A percentile compares a stretch with the other conserved stretches of the same genome.
phyloP scores from a whole-genome alignment of 306 rosid genomes.

The Vachellia pachyceras region DNA sequence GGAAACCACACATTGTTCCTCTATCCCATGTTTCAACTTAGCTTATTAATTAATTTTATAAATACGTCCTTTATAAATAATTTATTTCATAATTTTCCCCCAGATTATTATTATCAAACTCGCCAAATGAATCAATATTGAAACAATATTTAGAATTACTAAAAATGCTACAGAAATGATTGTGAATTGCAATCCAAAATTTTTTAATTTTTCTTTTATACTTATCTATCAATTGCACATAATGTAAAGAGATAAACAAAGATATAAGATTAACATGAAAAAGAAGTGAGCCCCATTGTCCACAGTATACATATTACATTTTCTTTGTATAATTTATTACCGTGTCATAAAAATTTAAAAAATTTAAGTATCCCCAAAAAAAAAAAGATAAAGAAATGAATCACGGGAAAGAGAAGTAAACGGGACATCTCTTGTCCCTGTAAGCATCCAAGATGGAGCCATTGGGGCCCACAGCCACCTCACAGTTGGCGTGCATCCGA shows the following conservation, averaged over 20 bases:
- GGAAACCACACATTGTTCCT: not conserved
- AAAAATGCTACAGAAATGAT: not conserved
- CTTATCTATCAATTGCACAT: not conserved
- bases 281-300: not conserved
- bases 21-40: not conserved
- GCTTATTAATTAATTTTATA: not conserved
- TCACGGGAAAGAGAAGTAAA: slow-evolving; percentile 52
- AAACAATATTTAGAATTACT: not conserved
- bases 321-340: not conserved
- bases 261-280: not conserved
- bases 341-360: not conserved
- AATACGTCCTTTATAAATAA: not conserved
- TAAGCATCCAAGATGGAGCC: slow-evolving; percentile 57
- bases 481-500: slow-evolving; percentile 73
- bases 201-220: not conserved
- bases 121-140: too few species aligned
- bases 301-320: not conserved
- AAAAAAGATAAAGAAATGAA: not conserved
- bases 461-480: slow-evolving; percentile 64
- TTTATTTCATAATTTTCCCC: not conserved
- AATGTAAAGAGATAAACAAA: not conserved
- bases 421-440: slow-evolving; percentile 63
- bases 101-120: not conserved
- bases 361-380: too few species aligned
- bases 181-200: not conserved